phyloP scores from a whole-genome alignment of 176 grass and related monocot species.

The Secale cereale region DNA sequence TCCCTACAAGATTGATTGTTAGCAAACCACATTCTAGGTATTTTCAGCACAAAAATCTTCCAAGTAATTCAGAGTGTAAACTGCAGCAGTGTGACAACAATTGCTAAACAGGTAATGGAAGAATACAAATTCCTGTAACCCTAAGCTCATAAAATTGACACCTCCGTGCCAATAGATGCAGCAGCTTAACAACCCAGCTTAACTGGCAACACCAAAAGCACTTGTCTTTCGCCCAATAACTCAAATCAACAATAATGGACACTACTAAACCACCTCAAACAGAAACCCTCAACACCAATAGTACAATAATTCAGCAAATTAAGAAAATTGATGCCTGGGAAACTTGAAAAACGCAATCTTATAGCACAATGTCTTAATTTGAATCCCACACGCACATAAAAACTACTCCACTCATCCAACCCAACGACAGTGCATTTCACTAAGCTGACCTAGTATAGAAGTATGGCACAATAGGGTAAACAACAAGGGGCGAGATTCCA shows the following conservation, averaged over 20 bases:
- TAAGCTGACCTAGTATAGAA: neutral
- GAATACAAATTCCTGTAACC: neutral
- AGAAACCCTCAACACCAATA: neutral
- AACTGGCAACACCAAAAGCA: neutral
- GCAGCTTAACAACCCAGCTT: neutral
- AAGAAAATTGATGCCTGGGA: neutral
- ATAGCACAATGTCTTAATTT: neutral
- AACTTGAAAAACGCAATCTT: neutral
- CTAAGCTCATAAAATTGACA: neutral
- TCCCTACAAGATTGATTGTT: slow-evolving; percentile 48
- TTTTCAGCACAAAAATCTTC: neutral
- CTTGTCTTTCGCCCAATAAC: neutral
- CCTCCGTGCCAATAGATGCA: neutral
- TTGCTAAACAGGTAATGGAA: neutral
- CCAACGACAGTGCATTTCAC: neutral
- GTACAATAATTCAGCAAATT: neutral
- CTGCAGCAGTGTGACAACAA: neutral
- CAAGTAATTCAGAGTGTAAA: slow-evolving; percentile 10
- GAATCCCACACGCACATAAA: neutral
- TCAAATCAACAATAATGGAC: neutral
- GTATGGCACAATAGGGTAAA: neutral
- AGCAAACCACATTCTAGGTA: neutral
- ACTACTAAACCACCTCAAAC: neutral
- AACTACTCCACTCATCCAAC: neutral
- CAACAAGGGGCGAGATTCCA: neutral